phyloP scores from a whole-genome alignment of 306 rosid species.

The Fragaria ananassa region DNA sequence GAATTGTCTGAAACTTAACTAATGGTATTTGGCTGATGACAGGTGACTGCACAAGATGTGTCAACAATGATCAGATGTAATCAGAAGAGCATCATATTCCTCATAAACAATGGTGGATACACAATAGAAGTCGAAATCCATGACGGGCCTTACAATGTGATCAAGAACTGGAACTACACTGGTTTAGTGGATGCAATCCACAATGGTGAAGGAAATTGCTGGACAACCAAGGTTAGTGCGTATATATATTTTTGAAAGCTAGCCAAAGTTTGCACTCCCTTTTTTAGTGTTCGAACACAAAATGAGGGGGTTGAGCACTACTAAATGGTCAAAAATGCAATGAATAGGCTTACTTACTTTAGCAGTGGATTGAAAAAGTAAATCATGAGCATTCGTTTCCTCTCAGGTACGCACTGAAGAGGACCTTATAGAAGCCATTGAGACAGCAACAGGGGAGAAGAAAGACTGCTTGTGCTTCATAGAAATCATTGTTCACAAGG shows the following conservation, averaged over 20 bases:
- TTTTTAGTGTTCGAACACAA: background rate
- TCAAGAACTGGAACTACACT: conserved; percentile 57
- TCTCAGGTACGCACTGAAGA: conserved; percentile 30
- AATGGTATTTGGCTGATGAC: background rate
- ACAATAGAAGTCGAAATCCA: conserved; percentile 54
- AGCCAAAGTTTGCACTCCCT: background rate
- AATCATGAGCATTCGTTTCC: background rate
- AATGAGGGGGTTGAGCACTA: background rate
- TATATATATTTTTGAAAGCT: background rate
- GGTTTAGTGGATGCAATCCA: conserved; percentile 45
- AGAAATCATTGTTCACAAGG: conserved; percentile 48
- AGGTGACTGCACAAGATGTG: conserved; percentile 51
- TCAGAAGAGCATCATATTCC: conserved; percentile 43
- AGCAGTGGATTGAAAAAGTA: background rate
- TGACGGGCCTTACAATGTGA: conserved; percentile 50
- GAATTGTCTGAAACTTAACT: background rate
- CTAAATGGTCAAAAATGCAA: background rate
- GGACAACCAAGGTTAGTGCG: conserved; percentile 35
- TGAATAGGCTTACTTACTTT: background rate
- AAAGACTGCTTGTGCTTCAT: conserved; percentile 46
- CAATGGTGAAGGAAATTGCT: conserved; percentile 47
- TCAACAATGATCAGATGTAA: conserved; percentile 37
- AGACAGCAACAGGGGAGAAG: conserved; percentile 32
- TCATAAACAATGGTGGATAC: conserved; percentile 51
- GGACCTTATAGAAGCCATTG: conserved; percentile 39